phyloP scores from a whole-genome alignment of 805 yeast species.

The Kodamaea nitidulidarum region DNA sequence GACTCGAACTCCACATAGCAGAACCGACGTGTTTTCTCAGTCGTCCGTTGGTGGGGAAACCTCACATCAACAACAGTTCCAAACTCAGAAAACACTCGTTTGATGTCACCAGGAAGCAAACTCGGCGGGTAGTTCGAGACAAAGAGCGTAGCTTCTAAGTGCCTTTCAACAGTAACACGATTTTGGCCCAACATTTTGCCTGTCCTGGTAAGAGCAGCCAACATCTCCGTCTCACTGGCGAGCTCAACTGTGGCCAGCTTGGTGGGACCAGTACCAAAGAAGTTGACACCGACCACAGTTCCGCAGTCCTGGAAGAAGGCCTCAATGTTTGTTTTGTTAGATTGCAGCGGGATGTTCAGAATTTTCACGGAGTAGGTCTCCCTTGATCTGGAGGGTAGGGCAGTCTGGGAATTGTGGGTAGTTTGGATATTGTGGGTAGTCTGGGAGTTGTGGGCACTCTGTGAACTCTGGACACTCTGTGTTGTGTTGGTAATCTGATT shows the following conservation, averaged over 20 bases:
- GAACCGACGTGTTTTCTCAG: constrained; percentile 54
- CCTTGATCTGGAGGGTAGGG: constrained; percentile 40
- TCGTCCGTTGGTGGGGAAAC: constrained; percentile 58
- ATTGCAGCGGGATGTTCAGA: constrained; percentile 38
- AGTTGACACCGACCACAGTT: constrained; percentile 33
- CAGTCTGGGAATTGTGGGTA: not conserved
- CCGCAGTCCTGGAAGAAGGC: constrained; percentile 63
- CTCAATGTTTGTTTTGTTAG: constrained; percentile 36
- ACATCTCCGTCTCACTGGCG: constrained; percentile 40
- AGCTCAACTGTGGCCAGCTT: constrained; percentile 57
- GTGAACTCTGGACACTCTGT: not conserved
- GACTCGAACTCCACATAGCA: constrained; percentile 62
- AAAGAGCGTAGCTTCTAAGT: constrained; percentile 57
- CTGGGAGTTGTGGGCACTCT: no score
- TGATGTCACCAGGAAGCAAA: constrained; percentile 37
- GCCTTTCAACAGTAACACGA: constrained; percentile 43
- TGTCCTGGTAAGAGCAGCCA: constrained; percentile 59
- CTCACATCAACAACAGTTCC: constrained; percentile 49
- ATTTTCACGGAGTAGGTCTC: constrained; percentile 60
- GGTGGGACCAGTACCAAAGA: constrained; percentile 9
- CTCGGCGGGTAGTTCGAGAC: constrained; percentile 70
- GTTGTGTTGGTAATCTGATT: not conserved
- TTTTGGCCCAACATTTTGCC: constrained; percentile 42
- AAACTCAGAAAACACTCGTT: constrained; percentile 33
- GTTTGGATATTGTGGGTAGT: constrained; percentile 1